Evolutionary conservation across 1,284 basidiomycete species (phyloP).

Genomic region (Malassezia equina): DNA sequence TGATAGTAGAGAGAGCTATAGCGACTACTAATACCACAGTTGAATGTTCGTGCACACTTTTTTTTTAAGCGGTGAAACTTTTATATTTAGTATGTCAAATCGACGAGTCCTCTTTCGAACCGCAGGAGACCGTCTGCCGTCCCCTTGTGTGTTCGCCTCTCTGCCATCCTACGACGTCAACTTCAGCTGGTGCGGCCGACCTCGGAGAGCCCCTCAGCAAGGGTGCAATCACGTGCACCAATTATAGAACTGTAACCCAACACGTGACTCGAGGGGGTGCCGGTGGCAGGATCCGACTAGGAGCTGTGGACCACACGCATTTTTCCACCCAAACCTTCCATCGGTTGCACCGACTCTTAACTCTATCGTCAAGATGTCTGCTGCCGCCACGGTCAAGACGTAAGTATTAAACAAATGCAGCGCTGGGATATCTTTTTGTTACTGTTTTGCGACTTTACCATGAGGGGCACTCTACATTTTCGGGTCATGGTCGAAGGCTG

Average conservation of each 20-base stretch:
- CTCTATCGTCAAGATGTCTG: constrained; percentile 32
- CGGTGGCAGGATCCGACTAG: neutral
- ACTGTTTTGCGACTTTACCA: neutral
- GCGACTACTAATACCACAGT: no score
- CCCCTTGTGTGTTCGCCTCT: no score
- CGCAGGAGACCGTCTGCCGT: no score
- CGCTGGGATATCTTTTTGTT: neutral
- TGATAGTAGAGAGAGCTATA: no score
- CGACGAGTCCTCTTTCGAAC: no score
- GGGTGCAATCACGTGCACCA: constrained; percentile 7
- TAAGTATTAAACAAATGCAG: constrained; percentile 6
- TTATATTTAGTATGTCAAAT: no score
- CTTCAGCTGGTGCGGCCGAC: neutral
- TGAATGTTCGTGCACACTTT: no score
- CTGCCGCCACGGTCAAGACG: constrained; percentile 29
- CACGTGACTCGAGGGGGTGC: constrained; percentile 4
- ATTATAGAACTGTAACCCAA: constrained; percentile 1
- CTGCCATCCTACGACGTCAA: no score
- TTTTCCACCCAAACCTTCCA: constrained; percentile 18
- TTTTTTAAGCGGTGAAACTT: no score
- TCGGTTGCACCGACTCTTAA: constrained; percentile 14
- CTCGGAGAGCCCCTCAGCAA: no score
- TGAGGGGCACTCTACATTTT: neutral
- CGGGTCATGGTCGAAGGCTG: neutral
- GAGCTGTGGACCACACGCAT: constrained; percentile 2